Evolutionary conservation across 257 asterid species (phyloP), one percentile per base, ranked within the genome.

Genomic region (Verbena officinalis): DNA sequence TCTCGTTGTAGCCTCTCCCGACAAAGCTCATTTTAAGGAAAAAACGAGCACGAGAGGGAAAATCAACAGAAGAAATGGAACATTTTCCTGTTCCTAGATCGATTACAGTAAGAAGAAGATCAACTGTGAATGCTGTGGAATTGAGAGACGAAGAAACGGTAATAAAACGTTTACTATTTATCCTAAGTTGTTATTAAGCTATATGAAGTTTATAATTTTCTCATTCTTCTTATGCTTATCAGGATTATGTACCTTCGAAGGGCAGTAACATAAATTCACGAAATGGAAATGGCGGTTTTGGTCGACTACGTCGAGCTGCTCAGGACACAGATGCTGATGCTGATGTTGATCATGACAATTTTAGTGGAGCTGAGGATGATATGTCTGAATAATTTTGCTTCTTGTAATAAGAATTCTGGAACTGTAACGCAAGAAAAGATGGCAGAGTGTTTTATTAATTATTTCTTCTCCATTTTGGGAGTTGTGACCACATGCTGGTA

Each of bases 21-120:
- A 67, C 81, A 22, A 80, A 73, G 80, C 78, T 80, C 36, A 50
- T 73, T 9, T 40, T 80, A 23, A 82, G 96, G 73, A 91, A 91
- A 75, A 91, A 91, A 83, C 82, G 95, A 55, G 95, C 96, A 0
- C 78, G 80, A 70, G 96, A 91, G 27, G 96, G 95, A 52, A 91
- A 91, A 72, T 79, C 94, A 40, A 75, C 64, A 3, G 94, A 91
- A 1, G 96, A 88, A 70, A 74, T 78, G 11, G 97, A 88, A 66
- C 89, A 86, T 59, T 86, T 84, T 54, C 96, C 96, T 3, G 88
- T 76, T 70, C 98, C 96, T 55, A 75, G 80, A 59, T 53, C 70
- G 27, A 76, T 88, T 67, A 88, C 96, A 0, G 93, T 86, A 33
- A 81, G 98, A 81, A 80, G 72, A 74, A 73, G 98, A 71, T 39